Evolutionary conservation across 2,329 filamentous ascomycete species (phyloP).

Genomic region (Exophiala bonariae): DNA sequence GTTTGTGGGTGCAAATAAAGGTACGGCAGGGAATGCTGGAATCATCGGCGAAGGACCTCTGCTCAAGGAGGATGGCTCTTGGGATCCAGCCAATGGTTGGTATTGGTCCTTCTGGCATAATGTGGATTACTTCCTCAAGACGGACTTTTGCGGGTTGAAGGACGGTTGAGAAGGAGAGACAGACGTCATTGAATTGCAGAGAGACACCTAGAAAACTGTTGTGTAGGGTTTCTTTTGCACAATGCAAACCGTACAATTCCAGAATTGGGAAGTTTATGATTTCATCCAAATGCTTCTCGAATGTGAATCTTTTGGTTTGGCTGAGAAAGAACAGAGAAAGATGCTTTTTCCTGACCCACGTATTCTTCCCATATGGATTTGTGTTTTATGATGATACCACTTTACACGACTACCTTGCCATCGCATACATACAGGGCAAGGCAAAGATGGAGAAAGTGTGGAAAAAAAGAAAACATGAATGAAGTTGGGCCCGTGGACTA

Average conservation of each 20-base stretch:
- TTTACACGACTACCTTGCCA: no score
- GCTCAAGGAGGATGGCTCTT: slow-evolving; percentile 45
- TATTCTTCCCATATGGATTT: no score
- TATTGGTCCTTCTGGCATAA: slow-evolving; percentile 63
- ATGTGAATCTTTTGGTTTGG: background rate
- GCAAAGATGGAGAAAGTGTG: no score
- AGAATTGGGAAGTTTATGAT: no score
- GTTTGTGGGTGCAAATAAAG: slow-evolving; percentile 54
- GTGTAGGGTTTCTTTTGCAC: background rate
- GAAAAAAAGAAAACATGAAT: no score
- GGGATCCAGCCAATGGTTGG: slow-evolving; percentile 29
- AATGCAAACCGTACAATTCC: no score
- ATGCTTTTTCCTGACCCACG: background rate
- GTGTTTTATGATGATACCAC: no score
- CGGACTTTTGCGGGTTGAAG: slow-evolving; percentile 61
- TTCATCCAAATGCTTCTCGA: no score
- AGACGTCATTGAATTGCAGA: background rate
- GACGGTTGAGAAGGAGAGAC: slow-evolving; percentile 37
- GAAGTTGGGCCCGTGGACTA: no score
- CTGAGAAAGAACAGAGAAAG: background rate
- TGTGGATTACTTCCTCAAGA: slow-evolving; percentile 57
- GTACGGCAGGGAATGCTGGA: slow-evolving; percentile 1
- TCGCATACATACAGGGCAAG: no score
- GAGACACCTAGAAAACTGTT: background rate
- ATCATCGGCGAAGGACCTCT: slow-evolving; percentile 49